These are phyloP conservation scores for Pulveroboletus sp. DNA, from an alignment of 768 basidiomycete genomes.

Conservation along the genomic window DNA sequence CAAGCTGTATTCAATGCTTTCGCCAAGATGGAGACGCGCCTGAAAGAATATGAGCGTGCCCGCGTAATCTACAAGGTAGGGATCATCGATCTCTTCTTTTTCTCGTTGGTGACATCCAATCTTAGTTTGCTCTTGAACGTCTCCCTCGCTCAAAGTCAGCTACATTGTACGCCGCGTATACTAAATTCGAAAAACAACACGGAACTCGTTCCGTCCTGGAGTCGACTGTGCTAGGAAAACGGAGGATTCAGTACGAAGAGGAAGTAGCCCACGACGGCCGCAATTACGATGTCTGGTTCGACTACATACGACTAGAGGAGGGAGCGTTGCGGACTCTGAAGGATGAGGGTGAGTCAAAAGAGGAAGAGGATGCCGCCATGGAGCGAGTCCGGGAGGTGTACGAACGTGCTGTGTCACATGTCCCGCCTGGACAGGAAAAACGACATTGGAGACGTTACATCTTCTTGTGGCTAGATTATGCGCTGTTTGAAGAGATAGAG, in stretches of 20 bases:
- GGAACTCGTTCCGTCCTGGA: constrained; percentile 86
- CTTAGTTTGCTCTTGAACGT: constrained; percentile 88
- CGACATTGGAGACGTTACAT: constrained; percentile 88
- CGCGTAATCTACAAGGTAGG: constrained; percentile 93
- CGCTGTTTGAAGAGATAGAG: constrained; percentile 94
- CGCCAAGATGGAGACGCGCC: constrained; percentile 93
- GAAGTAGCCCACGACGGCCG: constrained; percentile 86
- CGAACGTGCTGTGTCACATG: constrained; percentile 91
- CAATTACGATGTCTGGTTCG: constrained; percentile 99
- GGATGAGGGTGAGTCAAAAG: constrained; percentile 68
- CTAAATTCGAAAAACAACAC: constrained; percentile 97
- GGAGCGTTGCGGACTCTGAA: constrained; percentile 72
- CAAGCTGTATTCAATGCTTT: constrained; percentile 92
- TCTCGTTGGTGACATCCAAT: neutral
- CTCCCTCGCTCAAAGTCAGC: constrained; percentile 91
- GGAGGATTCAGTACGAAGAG: constrained; percentile 98
- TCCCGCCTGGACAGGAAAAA: constrained; percentile 92
- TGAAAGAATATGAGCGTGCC: constrained; percentile 96
- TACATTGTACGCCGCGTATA: constrained; percentile 85
- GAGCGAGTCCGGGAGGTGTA: constrained; percentile 87
- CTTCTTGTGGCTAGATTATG: constrained; percentile 93
- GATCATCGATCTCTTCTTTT: neutral
- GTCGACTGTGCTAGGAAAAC: constrained; percentile 91
- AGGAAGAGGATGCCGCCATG: constrained; percentile 60
- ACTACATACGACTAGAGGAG: constrained; percentile 91